A percentile compares a stretch with the other conserved stretches of the same genome.
Conservation (phyloP, 2,329 filamentous ascomycete species). For the Geosmithia flava region DNA sequence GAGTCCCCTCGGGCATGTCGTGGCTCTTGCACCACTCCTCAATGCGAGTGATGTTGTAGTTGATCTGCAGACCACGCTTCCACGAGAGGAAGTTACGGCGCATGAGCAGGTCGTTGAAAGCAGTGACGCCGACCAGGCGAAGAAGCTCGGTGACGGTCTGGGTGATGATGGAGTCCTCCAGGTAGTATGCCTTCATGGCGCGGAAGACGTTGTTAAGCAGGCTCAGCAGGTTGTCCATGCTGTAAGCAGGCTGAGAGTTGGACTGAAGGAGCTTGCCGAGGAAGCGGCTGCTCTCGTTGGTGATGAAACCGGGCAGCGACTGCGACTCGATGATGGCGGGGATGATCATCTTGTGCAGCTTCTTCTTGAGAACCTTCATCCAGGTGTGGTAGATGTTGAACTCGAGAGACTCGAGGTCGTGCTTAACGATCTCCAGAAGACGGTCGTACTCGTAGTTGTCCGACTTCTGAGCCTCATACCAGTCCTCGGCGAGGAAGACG, state of each 20-base stretch:
- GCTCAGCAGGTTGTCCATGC: conserved; percentile 97
- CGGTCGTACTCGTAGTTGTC: conserved; percentile 99
- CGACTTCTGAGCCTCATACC: conserved; percentile 98
- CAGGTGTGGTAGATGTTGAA: conserved; percentile 99
- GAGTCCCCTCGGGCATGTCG: conserved; percentile 95
- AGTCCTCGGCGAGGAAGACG: conserved; percentile 96
- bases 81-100: conserved; percentile 96
- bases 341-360: conserved; percentile 98
- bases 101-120: conserved; percentile 97
- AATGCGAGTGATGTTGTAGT: conserved; percentile 99
- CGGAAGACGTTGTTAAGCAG: conserved; percentile 95
- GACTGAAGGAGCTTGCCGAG: conserved; percentile 89
- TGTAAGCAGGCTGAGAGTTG: conserved; percentile 88
- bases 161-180: conserved; percentile 91
- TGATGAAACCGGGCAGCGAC: conserved; percentile 94
- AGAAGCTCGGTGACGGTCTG: conserved; percentile 93
- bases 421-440: conserved; percentile 95
- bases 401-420: conserved; percentile 93
- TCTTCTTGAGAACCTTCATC: conserved; percentile 99
- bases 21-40: conserved; percentile 99
- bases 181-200: conserved; percentile 97
- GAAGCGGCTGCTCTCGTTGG: conserved; percentile 96
- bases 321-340: conserved; percentile 98
- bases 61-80: conserved; percentile 98
- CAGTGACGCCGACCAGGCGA: conserved; percentile 86